These are phyloP conservation scores for Solanum commersonii DNA, from an alignment of 257 asterid species.

Conservation along the genomic window DNA sequence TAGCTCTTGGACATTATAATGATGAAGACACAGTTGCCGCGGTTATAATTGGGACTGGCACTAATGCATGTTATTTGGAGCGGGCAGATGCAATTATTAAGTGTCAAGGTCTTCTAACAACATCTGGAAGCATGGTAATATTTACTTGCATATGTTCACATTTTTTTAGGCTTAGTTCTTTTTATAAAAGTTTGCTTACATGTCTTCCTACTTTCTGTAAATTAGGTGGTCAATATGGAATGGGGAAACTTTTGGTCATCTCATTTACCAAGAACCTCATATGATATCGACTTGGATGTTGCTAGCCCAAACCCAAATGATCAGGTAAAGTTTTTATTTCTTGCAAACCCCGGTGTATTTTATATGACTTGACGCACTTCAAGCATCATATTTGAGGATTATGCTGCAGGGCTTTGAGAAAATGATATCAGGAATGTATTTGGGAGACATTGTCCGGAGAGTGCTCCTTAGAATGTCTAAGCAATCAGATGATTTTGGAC, in stretches of 20 bases:
- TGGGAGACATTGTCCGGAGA: constrained; percentile 87
- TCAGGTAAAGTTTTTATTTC: constrained; percentile 34
- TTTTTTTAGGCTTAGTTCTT: background rate
- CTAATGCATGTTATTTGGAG: constrained; percentile 94
- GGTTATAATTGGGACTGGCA: constrained; percentile 79
- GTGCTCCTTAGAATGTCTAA: constrained; percentile 63
- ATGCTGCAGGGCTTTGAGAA: constrained; percentile 71
- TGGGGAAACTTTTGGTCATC: constrained; percentile 98
- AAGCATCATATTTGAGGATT: background rate
- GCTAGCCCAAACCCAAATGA: constrained; percentile 77
- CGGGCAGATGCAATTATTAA: constrained; percentile 77
- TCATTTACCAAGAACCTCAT: constrained; percentile 76
- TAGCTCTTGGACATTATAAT: constrained; percentile 71
- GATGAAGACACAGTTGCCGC: constrained; percentile 86
- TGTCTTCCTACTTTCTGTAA: background rate
- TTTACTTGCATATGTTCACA: background rate
- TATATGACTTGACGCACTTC: constrained; percentile 1
- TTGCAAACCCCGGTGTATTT: background rate
- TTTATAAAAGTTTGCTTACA: background rate
- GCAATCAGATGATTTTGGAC: constrained; percentile 63
- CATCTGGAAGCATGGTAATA: constrained; percentile 72
- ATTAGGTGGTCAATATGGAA: constrained; percentile 82
- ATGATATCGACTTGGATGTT: constrained; percentile 66
- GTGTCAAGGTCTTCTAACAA: constrained; percentile 68
- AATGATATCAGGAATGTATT: constrained; percentile 92